Percentiles rank a stretch among this genome's conserved stretches.
Evolutionary conservation across 768 basidiomycete species (phyloP).

Genomic region (Kwoniella shandongensis): DNA sequence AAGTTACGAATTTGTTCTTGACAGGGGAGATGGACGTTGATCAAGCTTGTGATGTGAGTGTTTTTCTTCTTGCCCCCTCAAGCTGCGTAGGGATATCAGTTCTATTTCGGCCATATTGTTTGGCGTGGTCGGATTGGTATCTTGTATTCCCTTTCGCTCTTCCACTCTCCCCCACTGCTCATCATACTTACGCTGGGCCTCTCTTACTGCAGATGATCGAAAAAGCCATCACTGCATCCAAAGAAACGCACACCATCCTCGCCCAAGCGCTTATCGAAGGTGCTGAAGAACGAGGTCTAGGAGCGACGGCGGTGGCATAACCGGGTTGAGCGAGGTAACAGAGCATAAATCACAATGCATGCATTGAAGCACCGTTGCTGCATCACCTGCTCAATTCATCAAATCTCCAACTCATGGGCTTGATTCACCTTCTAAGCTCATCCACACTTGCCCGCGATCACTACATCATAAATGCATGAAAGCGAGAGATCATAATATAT

Average conservation of each 20-base stretch:
- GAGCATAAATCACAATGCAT: too few relatives aligned
- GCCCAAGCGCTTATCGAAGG: slow-evolving; percentile 32
- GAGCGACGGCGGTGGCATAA: not conserved
- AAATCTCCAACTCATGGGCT: too few relatives aligned
- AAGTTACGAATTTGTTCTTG: slow-evolving; percentile 83
- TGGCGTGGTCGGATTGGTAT: too few relatives aligned
- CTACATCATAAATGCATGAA: not conserved
- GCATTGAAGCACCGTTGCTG: too few relatives aligned
- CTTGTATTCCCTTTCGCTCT: too few relatives aligned
- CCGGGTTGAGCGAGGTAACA: too few relatives aligned
- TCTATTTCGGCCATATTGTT: too few relatives aligned
- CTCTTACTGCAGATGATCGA: slow-evolving; percentile 33
- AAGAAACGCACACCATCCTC: slow-evolving; percentile 30
- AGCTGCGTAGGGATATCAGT: too few relatives aligned
- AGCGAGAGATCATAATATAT: not conserved
- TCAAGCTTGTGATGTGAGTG: slow-evolving; percentile 62
- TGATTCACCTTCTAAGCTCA: too few relatives aligned
- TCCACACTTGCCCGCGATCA: not conserved
- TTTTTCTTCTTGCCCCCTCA: not conserved
- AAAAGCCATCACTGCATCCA: slow-evolving; percentile 19
- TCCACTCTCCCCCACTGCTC: too few relatives aligned
- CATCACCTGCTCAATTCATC: too few relatives aligned
- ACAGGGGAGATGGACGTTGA: slow-evolving; percentile 65
- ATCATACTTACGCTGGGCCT: not conserved
- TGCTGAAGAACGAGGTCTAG: slow-evolving; percentile 14